Conservation (phyloP, 257 asterid species). For the Salvia miltiorrhiza region DNA sequence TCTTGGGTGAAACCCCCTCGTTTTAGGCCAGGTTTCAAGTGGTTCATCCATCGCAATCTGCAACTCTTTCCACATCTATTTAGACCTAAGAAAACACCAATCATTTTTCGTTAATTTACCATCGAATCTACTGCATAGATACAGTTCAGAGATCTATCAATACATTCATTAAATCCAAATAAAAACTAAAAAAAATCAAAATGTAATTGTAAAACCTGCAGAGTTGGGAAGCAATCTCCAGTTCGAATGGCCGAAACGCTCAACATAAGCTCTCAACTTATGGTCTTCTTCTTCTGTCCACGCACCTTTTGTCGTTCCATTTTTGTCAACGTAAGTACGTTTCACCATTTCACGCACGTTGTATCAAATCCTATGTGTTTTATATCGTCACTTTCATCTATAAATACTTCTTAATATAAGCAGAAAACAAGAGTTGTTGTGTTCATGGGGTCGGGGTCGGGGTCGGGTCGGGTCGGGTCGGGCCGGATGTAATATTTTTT, state of each 20-base stretch:
- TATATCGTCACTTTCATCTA: no score
- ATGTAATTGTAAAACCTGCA: not conserved
- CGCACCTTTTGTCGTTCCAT: not conserved
- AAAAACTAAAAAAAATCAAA: no score
- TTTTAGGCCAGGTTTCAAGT: not conserved
- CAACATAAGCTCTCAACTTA: not conserved
- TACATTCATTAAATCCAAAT: no score
- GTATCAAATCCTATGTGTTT: no score
- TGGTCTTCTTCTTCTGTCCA: not conserved
- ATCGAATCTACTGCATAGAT: no score
- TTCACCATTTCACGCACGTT: not conserved
- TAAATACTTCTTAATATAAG: no score
- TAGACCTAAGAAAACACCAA: not conserved
- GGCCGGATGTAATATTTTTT: no score
- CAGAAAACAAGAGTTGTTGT: no score
- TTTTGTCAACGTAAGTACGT: not conserved
- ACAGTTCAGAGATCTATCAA: no score
- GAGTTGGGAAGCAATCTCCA: not conserved
- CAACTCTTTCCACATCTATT: slow-evolving; percentile 2
- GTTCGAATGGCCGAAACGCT: not conserved
- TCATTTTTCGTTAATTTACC: no score
- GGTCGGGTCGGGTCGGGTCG: no score
- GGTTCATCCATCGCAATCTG: slow-evolving; percentile 1
- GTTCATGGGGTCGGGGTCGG: no score
- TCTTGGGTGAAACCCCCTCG: not conserved